Base-by-base conservation (phyloP, 1,284 basidiomycete species). In the Malassezia yamatoensis region DNA sequence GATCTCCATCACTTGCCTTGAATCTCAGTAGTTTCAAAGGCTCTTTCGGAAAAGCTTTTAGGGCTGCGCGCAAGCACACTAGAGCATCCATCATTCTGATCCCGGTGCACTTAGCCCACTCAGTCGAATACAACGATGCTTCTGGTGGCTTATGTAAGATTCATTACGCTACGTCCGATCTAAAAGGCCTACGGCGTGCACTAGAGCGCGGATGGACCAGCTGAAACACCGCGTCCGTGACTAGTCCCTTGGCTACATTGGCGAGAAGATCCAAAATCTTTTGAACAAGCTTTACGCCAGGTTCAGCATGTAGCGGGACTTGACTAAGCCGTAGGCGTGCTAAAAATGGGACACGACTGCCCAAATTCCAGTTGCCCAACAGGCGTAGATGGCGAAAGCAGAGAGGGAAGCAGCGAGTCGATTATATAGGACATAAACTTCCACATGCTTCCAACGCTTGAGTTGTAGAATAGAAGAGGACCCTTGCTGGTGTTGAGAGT, bases 261-360 rank as follows among this genome's bases (percentile, higher is more conserved):
- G 37, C 38, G 47, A 53, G 46, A 21, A 53, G 18, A 7, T 20
- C 45, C 12, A 58, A 37, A 15, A 58, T 52, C 4, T 32, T 20
- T 5, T 38, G 35, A 0, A 58, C 41, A 10, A 58, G 42, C 21
- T 42, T 13, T 3, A 52, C 21, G 38, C 55, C 55, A 13, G 34
- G 42, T 16, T 39, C 21, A 11, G 51, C 41, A 24, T 16, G 20
- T 13, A n/a, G 35, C 38, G 51, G 38, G 36, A 43, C 20, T 53
- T 50, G 55, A 48, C 44, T 58, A 51, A 53, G 55, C 55, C 55
- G 55, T 47, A 58, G 55, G 55, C 55, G 55, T 6, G 49, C 38
- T 35, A 58, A 58, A 58, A 58, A 58, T 58, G 55, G 50, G 55
- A 21, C 55, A 58, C 44, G 16, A 58, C 36, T 12, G 55, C 34